Evolutionary conservation across 1,284 basidiomycete genomes (phyloP).

Genomic region (Cutaneotrichosporon arboriforme): DNA sequence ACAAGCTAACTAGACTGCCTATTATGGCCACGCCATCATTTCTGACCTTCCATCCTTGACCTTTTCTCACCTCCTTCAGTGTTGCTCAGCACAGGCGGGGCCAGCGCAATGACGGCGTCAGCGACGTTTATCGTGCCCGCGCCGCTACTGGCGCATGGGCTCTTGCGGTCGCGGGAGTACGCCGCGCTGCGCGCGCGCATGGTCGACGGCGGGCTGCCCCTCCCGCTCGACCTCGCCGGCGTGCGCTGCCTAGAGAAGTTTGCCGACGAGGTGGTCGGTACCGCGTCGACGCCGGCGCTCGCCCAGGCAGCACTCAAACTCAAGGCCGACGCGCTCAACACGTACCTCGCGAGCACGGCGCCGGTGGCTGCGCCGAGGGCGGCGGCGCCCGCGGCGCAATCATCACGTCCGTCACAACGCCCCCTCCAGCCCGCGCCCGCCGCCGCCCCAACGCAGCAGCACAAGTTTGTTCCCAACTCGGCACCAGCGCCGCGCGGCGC

Average conservation of each 20-base stretch:
- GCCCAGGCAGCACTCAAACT: neutral
- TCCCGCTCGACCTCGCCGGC: neutral
- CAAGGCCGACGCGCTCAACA: neutral
- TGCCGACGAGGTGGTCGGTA: neutral
- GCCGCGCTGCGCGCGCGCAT: neutral
- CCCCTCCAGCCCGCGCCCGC: too few species aligned
- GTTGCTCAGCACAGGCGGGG: too few species aligned
- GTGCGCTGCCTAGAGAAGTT: neutral
- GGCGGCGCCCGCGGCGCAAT: neutral
- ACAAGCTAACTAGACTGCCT: too few species aligned
- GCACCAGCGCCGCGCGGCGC: too few species aligned
- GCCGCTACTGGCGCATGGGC: neutral
- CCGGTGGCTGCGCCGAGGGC: too few species aligned
- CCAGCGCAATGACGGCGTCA: too few species aligned
- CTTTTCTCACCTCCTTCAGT: too few species aligned
- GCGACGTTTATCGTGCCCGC: neutral
- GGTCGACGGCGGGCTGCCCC: neutral
- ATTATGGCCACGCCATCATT: too few species aligned
- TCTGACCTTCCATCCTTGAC: too few species aligned
- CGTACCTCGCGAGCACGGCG: neutral
- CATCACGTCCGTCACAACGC: too few species aligned
- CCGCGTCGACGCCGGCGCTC: neutral
- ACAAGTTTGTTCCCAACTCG: too few species aligned
- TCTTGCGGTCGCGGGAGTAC: neutral
- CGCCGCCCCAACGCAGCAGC: too few species aligned